These are phyloP conservation scores for Globisporangium heterothallicum DNA, from an alignment of 352 stramenopile genomes.

Conservation along the genomic window DNA sequence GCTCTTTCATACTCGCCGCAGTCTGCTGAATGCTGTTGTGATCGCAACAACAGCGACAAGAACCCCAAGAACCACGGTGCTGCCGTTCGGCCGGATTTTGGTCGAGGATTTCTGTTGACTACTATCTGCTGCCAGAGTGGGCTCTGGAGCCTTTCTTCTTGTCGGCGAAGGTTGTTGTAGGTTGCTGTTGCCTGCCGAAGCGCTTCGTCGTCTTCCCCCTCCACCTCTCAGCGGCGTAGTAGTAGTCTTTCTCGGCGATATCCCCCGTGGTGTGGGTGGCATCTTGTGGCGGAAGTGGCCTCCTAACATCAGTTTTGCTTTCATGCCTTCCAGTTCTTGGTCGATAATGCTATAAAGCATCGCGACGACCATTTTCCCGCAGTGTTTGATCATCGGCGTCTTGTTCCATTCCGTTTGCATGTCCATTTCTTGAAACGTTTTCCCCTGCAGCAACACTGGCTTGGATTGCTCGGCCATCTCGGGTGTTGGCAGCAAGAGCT, in stretches of 20 bases:
- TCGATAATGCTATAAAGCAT: constrained; percentile 88
- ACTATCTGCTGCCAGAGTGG: not conserved
- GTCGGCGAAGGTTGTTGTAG: not conserved
- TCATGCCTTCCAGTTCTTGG: constrained; percentile 63
- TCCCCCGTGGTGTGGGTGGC: constrained; percentile 10
- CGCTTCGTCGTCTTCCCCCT: not conserved
- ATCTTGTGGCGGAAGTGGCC: constrained; percentile 12
- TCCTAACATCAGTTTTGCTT: constrained; percentile 21
- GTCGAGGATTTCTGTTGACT: not conserved
- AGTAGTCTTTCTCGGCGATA: not conserved
- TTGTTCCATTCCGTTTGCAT: constrained; percentile 74
- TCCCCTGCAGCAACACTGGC: constrained; percentile 67
- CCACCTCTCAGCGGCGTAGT: not conserved
- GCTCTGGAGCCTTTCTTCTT: not conserved
- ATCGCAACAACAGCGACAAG: constrained; percentile 10
- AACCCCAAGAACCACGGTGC: constrained; percentile 2
- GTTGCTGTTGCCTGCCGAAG: not conserved
- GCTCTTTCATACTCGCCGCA: not conserved
- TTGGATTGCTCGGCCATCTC: constrained; percentile 50
- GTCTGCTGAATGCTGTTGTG: constrained; percentile 6
- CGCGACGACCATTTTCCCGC: constrained; percentile 58
- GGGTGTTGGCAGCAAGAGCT: constrained; percentile 59
- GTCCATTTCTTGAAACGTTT: constrained; percentile 71
- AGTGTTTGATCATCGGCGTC: constrained; percentile 82
- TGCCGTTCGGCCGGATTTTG: not conserved